Base-by-base conservation (phyloP, 1,139 yeast genomes). In the Eremothecium sinecaudum region DNA sequence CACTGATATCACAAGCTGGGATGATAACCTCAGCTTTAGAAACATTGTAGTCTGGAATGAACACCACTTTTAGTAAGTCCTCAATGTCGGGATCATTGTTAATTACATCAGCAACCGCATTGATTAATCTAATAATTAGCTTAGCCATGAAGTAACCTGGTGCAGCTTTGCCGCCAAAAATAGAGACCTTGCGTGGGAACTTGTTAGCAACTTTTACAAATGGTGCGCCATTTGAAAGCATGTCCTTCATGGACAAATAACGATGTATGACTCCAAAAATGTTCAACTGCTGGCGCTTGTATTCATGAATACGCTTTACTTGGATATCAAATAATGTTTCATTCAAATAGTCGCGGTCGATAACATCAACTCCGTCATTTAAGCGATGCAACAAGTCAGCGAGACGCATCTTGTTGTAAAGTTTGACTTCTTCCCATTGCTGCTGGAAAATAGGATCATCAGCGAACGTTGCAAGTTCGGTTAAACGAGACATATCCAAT, bases 81-180 rank as follows among this genome's bases (percentile, higher is more conserved):
- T 71, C 83, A 49, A 84, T 71, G 24, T 77, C 86, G 2, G 67
- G 58, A 56, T 86, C 97, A 42, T 70, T 72, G 62, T 86, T 86
- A 44, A 86, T 75, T 32, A 83, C 90, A 7, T 73, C 75, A 22
- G 84, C 80, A 25, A 84, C 95, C 38, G 80, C 64, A 58, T 82
- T 84, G 53, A 86, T 73, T 59, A 86, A 69, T 60, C 84, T 84
- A 56, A 86, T 86, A 50, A 87, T 81, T 38, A 81, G 72, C 63
- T 86, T 86, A 43, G 96, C 96, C 77, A 86, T 82, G 65, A 82
- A 86, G 61, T 86, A 87, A 44, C 96, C 96, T 15, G 97, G 96
- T 9, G 97, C 96, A 38, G 94, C 82, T 62, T 86, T 86, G 57
- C 97, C 96, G 46, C 96, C 96, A 58, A 86, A 78, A 40, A 86